Base-by-base conservation (phyloP, 495 filamentous ascomycete species). In the Xylaria telfairii region DNA sequence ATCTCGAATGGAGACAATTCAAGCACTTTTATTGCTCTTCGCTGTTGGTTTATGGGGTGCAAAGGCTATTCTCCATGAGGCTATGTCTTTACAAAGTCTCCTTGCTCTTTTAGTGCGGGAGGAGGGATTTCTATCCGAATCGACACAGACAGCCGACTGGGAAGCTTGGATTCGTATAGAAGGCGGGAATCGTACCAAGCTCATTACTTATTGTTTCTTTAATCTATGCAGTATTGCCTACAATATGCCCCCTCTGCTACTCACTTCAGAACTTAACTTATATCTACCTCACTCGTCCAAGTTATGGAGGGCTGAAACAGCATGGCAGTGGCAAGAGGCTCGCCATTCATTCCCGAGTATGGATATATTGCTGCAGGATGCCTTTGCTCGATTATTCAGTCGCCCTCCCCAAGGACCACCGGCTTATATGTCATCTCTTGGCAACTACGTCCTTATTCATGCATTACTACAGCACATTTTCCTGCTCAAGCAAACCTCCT, bases 381-480 rank as follows among this genome's bases (percentile, higher is more conserved):
- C 84, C 0, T 83, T 87, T 42, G 76, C 83, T 49, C 75, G 81
- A 56, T 71, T 88, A 32, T 81, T 89, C 47, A 83, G 81, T 39
- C 81, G 81, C 13, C 73, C 81, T 0, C 74, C 81, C 2, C 84
- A 87, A 67, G 80, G 78, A 19, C 82, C 84, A 17, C 84, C 84
- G 4, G 79, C 87, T 9, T 84, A 86, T 71, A 83, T 79, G 75
- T 90, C 90, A 9, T 88, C 89, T 0, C 81, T 92, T 0, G 90
- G 90, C 19, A 89, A 89, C 70, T 92, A 92, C 70, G 84, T 90
- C 6, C 84, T 92, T 5, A 91, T 93, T 44, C 87, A 91, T 71
- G 90, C 89, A 0, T 78, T 93, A 63, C 84, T 92, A 17, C 91
- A 93, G 71, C 88, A 91, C 56, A 91, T 93, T 32, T 92, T 89